Evolutionary conservation across 768 basidiomycete species (phyloP).

Genomic region (Russula dissimulans): DNA sequence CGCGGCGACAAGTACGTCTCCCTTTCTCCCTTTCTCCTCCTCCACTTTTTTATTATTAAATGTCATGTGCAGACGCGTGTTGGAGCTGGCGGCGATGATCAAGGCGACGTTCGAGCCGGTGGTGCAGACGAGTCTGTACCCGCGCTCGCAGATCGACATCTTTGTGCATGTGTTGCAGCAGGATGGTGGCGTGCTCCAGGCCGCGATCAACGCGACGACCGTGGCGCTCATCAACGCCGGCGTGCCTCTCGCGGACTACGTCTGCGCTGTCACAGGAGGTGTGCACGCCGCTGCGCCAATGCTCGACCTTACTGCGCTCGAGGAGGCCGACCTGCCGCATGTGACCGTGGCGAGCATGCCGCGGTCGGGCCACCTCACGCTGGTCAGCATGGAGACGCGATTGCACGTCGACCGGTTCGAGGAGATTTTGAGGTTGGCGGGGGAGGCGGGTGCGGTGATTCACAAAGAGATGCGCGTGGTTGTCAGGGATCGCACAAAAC

Average conservation of each 20-base stretch:
- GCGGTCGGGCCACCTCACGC: conserved; percentile 70
- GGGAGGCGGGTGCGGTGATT: conserved; percentile 67
- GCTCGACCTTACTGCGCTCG: conserved; percentile 79
- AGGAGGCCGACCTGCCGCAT: conserved; percentile 86
- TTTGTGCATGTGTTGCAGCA: conserved; percentile 88
- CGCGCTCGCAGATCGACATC: conserved; percentile 90
- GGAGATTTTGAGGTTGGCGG: conserved; percentile 73
- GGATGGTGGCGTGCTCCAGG: conserved; percentile 85
- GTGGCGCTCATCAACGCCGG: conserved; percentile 87
- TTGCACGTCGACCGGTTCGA: conserved; percentile 88
- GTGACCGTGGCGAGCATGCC: conserved; percentile 88
- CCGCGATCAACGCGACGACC: conserved; percentile 92
- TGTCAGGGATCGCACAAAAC: conserved; percentile 51
- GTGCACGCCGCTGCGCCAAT: conserved; percentile 74
- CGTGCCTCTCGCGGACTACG: conserved; percentile 83
- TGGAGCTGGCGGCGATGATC: conserved; percentile 80
- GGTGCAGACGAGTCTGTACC: conserved; percentile 83
- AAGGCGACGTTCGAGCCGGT: conserved; percentile 96
- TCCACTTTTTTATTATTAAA: neutral
- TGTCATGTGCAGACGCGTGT: conserved; percentile 50
- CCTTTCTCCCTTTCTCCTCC: neutral
- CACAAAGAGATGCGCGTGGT: conserved; percentile 78
- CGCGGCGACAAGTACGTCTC: conserved; percentile 72
- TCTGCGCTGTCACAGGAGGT: conserved; percentile 83
- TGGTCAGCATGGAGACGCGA: conserved; percentile 92